A percentile compares a stretch with the other conserved stretches of the same genome.
phyloP scores from a whole-genome alignment of 768 basidiomycete species.

The Tubosaeta brunneosetosa region DNA sequence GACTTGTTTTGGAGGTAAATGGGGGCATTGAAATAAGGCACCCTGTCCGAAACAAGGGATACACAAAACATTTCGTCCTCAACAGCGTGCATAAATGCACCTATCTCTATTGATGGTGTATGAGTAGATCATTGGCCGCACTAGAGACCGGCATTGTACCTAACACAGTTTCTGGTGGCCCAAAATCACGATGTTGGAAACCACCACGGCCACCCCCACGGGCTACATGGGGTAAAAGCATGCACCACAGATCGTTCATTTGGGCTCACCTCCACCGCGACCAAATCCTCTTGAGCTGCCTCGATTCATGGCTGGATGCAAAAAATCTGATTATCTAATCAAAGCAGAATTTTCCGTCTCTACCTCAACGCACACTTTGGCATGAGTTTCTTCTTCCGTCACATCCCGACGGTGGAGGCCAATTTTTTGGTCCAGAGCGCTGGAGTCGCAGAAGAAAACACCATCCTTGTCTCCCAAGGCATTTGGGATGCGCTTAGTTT shows the following conservation, averaged over 20 bases:
- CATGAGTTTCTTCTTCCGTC: constrained; percentile 38
- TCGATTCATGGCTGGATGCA: constrained; percentile 41
- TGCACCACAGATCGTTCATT: not conserved
- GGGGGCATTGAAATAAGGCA: constrained; percentile 98
- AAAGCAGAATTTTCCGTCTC: not conserved
- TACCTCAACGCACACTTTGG: not conserved
- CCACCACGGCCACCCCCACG: constrained; percentile 69
- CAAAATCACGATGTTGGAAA: constrained; percentile 64
- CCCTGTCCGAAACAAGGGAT: constrained; percentile 79
- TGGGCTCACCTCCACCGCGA: constrained; percentile 46
- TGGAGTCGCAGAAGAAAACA: constrained; percentile 16
- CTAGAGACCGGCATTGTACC: constrained; percentile 36
- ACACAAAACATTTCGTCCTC: constrained; percentile 98
- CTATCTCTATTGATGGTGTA: constrained; percentile 63
- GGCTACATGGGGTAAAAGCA: constrained; percentile 27
- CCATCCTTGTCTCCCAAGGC: constrained; percentile 28
- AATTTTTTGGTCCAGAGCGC: constrained; percentile 24
- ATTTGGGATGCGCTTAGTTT: constrained; percentile 30
- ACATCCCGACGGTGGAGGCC: constrained; percentile 19
- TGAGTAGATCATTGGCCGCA: constrained; percentile 4
- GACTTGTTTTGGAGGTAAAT: constrained; percentile 97
- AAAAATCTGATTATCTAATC: constrained; percentile 23
- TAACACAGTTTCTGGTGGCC: constrained; percentile 76
- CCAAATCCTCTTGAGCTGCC: constrained; percentile 51
- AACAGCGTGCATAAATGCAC: constrained; percentile 88